phyloP scores from a whole-genome alignment of 1,139 yeast genomes.

The Citeromyces siamensis region DNA sequence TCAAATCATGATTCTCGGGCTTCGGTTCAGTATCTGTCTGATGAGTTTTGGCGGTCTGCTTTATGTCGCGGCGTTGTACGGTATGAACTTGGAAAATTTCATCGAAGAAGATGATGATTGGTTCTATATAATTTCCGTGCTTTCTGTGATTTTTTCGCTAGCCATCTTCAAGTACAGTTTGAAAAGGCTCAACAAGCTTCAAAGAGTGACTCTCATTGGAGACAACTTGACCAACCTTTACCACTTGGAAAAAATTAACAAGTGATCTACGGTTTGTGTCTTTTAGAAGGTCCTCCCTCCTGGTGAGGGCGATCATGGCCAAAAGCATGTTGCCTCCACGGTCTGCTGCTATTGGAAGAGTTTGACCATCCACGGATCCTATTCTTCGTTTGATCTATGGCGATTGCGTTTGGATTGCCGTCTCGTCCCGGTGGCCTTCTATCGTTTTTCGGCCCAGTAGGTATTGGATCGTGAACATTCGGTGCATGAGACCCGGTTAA shows the following conservation, averaged over 20 bases:
- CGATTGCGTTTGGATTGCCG: background rate
- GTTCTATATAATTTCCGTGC: constrained; percentile 30
- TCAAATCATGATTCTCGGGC: constrained; percentile 61
- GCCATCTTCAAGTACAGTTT: constrained; percentile 30
- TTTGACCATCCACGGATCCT: background rate
- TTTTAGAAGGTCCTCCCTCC: constrained; percentile 1
- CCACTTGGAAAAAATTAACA: constrained; percentile 4
- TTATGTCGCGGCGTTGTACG: constrained; percentile 65
- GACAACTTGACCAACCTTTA: constrained; percentile 8
- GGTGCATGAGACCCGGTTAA: constrained; percentile 1
- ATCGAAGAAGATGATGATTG: constrained; percentile 55
- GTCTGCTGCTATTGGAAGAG: too few species aligned
- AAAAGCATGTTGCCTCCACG: too few species aligned
- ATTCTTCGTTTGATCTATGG: background rate
- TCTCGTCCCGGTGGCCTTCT: background rate
- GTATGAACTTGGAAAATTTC: constrained; percentile 72
- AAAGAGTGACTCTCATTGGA: constrained; percentile 54
- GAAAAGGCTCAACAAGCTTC: constrained; percentile 39
- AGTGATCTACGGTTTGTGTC: constrained; percentile 1
- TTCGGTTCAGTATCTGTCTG: constrained; percentile 57
- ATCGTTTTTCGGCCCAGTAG: background rate
- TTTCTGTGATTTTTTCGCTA: constrained; percentile 29
- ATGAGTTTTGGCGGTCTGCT: constrained; percentile 45
- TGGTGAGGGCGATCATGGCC: too few species aligned
- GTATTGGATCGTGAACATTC: background rate